Conservation (phyloP, 306 rosid genomes). For the Vigna radiata region DNA sequence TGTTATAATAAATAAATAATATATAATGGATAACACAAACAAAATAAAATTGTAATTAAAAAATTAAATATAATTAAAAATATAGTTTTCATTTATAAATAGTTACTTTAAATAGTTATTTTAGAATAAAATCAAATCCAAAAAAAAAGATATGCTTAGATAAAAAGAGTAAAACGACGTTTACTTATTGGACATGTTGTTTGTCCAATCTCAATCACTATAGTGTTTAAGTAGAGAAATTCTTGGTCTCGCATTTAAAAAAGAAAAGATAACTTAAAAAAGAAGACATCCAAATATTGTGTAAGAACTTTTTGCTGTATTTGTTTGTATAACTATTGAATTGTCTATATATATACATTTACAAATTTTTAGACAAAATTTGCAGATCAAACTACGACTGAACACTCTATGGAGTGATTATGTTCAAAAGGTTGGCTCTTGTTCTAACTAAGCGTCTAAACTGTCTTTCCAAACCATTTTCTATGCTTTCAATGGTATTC, state of each 20-base stretch:
- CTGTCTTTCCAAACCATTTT: conserved; percentile 56
- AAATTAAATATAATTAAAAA: too few species aligned
- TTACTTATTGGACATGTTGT: too few species aligned
- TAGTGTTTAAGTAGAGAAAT: background rate
- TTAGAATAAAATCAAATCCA: too few species aligned
- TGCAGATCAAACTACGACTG: background rate
- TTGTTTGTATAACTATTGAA: conserved; percentile 24
- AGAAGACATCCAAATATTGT: background rate
- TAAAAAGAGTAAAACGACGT: background rate
- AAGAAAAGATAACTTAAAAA: background rate
- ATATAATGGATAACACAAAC: too few species aligned
- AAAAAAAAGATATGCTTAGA: too few species aligned
- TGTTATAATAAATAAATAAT: too few species aligned
- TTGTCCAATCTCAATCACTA: too few species aligned
- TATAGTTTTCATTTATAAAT: too few species aligned
- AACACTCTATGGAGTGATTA: conserved; percentile 51
- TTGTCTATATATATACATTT: conserved; percentile 20
- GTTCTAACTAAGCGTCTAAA: conserved; percentile 64
- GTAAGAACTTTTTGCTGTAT: conserved; percentile 24
- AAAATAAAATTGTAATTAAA: too few species aligned
- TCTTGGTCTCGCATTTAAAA: background rate
- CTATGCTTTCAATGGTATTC: conserved; percentile 54
- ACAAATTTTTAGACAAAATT: conserved; percentile 22
- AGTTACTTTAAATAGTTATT: too few species aligned
- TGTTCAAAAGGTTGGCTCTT: conserved; percentile 68